Evolutionary conservation across 345 rosid species (phyloP).

Genomic region (Eucalyptus microcorys): DNA sequence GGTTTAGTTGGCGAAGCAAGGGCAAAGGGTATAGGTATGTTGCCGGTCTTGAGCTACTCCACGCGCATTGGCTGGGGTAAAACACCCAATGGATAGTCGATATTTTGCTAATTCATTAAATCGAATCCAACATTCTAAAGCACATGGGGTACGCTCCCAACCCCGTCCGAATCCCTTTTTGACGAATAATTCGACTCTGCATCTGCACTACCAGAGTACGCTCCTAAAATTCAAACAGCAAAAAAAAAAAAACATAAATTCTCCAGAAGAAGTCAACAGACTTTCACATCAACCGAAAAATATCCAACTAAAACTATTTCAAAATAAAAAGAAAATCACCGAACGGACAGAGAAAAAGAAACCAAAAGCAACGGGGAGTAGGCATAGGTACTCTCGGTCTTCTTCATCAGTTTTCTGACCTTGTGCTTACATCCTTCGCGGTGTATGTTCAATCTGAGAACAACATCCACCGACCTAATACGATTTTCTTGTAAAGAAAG

Average conservation of each 20-base stretch:
- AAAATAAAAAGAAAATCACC: background rate
- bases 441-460: constrained; percentile 74
- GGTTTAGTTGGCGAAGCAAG: background rate
- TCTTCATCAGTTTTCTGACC: constrained; percentile 60
- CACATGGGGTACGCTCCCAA: background rate
- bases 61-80: background rate
- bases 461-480: background rate
- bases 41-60: background rate
- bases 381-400: constrained; percentile 42
- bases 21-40: background rate
- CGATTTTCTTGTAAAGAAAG: background rate
- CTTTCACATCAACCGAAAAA: background rate
- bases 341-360: background rate
- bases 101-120: background rate
- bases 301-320: background rate
- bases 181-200: constrained; percentile 13
- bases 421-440: constrained; percentile 81
- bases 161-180: background rate
- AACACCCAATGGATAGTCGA: background rate
- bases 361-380: background rate
- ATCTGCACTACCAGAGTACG: constrained; percentile 45
- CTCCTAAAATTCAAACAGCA: constrained; percentile 26
- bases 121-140: background rate
- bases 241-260: background rate
- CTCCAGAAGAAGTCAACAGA: background rate